Evolutionary conservation across 176 grass and related monocot species (phyloP), one percentile per base, ranked within the genome.

Genomic region (Thalia dealbata): DNA sequence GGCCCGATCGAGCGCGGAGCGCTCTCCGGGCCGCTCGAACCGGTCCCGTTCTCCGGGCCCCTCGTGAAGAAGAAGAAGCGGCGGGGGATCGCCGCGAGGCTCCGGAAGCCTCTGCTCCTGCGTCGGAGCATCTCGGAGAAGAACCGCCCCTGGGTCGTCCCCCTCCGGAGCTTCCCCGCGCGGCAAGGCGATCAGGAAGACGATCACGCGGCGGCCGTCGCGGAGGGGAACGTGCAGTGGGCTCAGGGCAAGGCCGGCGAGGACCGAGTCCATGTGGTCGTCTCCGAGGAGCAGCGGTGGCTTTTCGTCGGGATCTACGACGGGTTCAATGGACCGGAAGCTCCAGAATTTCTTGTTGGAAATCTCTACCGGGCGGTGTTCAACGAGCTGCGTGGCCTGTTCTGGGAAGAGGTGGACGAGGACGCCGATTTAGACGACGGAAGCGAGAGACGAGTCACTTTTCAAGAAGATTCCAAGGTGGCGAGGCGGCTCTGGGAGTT

Each of bases 261-360:
- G 82, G 92, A 96, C 82, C 78, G 89, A 38, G 86, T 96, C 46
- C 86, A 96, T 51, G 86, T 96, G 48, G 92, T 96, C 14, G 79
- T 96, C 41, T 96, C 92, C 23, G 89, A 96, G 86, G 89, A 92
- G 72, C 89, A 96, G 22, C 75, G 89, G 16, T 96, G 92, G 92
- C 78, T 96, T 25, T 96, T 96, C 50, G 89, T 96, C 64, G 89
- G 92, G 62, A 96, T 96, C 83, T 96, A 96, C 62, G 89, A 96
- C 54, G 92, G 92, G 41, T 96, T 96, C 84, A 96, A 96, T 22
- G 89, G 92, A 3, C 92, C 92, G 19, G 92, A 96, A 70, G 92
- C 92, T 10, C 89, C 89, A 14, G 92, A 96, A 71, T 96, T 96
- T 77, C 82, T 96, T n/a, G 89, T 96, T 54, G 78, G 83, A 41